Evolutionary conservation across 805 yeast genomes (phyloP).

Genomic region (Candida corydali): DNA sequence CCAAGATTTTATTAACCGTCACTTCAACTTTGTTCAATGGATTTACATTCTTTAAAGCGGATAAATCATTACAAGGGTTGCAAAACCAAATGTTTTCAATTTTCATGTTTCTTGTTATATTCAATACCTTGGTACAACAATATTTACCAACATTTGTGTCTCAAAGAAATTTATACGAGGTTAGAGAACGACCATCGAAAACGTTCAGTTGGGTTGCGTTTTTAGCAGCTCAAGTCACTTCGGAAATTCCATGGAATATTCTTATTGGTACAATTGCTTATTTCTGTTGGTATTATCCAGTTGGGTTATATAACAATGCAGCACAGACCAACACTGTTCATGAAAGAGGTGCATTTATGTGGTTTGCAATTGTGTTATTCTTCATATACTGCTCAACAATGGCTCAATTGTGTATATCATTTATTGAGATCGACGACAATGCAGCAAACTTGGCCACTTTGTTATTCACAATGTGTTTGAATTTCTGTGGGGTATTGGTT

Average conservation of each 20-base stretch:
- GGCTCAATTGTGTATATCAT: constrained; percentile 27
- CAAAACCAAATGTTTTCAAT: constrained; percentile 64
- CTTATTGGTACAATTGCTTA: constrained; percentile 37
- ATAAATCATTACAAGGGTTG: constrained; percentile 48
- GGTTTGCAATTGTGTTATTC: constrained; percentile 24
- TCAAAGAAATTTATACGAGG: constrained; percentile 44
- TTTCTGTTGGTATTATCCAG: constrained; percentile 62
- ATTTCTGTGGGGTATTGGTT: constrained; percentile 36
- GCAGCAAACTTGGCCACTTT: constrained; percentile 28
- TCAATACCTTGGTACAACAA: constrained; percentile 37
- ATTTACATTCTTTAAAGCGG: constrained; percentile 45
- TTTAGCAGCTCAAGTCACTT: constrained; percentile 38
- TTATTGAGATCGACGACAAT: constrained; percentile 27
- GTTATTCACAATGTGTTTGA: constrained; percentile 30
- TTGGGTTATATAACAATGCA: constrained; percentile 48
- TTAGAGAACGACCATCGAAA: constrained; percentile 28
- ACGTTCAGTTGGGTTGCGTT: constrained; percentile 26
- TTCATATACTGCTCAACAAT: constrained; percentile 22
- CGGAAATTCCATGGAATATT: constrained; percentile 47
- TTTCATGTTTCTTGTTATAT: constrained; percentile 40
- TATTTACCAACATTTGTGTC: constrained; percentile 39
- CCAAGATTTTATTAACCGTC: constrained; percentile 35
- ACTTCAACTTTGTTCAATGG: constrained; percentile 4
- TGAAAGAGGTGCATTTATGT: constrained; percentile 35
- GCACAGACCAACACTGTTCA: constrained; percentile 34